Evolutionary conservation across 2,329 filamentous ascomycete genomes (phyloP).

Genomic region (Atkinsonella texensis): DNA sequence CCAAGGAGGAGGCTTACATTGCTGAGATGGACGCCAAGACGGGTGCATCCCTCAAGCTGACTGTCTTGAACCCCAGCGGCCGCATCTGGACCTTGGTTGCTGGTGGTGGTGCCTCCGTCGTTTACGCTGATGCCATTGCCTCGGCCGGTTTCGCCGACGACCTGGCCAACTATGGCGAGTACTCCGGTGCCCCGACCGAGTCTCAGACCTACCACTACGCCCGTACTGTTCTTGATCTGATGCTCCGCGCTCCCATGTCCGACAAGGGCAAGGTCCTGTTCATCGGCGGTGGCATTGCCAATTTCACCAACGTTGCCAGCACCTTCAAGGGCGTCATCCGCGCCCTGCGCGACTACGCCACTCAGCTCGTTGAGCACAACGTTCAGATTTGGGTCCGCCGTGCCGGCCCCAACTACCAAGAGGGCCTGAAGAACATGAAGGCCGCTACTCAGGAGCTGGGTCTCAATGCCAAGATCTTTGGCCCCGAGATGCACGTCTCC

Average conservation of each 20-base stretch:
- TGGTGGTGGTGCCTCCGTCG: constrained; percentile 97
- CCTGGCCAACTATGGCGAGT: constrained; percentile 98
- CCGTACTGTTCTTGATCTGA: constrained; percentile 89
- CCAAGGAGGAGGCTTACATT: constrained; percentile 99
- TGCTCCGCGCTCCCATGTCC: constrained; percentile 79
- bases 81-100: constrained; percentile 97
- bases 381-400: constrained; percentile 91
- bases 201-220: constrained; percentile 99
- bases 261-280: constrained; percentile 96
- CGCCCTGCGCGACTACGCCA: constrained; percentile 80
- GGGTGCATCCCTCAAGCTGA: constrained; percentile 96
- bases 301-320: constrained; percentile 99
- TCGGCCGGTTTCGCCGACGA: constrained; percentile 90
- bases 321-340: constrained; percentile 99
- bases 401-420: constrained; percentile 94
- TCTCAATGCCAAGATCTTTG: constrained; percentile 54
- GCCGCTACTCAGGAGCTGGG: constrained; percentile 85
- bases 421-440: constrained; percentile 99
- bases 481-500: constrained; percentile 85
- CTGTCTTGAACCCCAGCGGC: constrained; percentile 81
- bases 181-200: constrained; percentile 97
- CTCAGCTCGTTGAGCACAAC: constrained; percentile 85
- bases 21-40: constrained; percentile 98
- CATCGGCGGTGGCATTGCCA: constrained; percentile 99
- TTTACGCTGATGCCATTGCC: constrained; percentile 97